Base-by-base conservation (phyloP, 768 basidiomycete genomes). In the Macrolepiota fuliginosa region DNA sequence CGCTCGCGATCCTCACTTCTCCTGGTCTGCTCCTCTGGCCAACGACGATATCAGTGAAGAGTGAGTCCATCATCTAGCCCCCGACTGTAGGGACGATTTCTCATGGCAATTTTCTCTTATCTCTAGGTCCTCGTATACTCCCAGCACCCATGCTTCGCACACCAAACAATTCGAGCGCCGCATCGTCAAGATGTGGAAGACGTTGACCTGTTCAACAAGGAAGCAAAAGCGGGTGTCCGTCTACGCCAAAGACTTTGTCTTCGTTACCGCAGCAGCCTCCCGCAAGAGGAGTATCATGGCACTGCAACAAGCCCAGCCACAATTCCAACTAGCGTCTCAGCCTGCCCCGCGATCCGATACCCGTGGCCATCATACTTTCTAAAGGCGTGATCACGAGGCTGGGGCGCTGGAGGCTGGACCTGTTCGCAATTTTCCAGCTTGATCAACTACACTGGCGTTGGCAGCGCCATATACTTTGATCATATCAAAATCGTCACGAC, bases 121-220 rank as follows among this genome's bases (percentile, higher is more conserved):
- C 22, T 22, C 25, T 13, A 47, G 47, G 7, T 36, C n/a, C 7
- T n/a, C 32, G 7, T 55, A 25, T 22, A 61, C 29, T 2, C 53
- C 54, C 58, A 56, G 54, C 65, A 63, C 62, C 60, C 65, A 55
- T 62, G 65, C 47, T 35, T 65, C 61, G 75, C 83, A 3, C 73
- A 72, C 77, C 12, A 85, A 83, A 63, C 70, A 71, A 49, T 11
- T 89, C 61, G 81, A 85, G 67, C 86, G 88, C 58, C 83, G 82
- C 69, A 72, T 88, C 62, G 71, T 89, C 56, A 74, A 77, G 46
- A 76, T 80, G 10, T 89, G 88, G 88, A 89, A 89, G 68, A 72
- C 78, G 40, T 71, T 89, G 67, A 87, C 86, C 25, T 74, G 78
- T 24, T 73, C 76, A 32, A 78, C 82, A 35, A 83, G 83, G 63